Evolutionary conservation across 306 rosid genomes (phyloP).

Genomic region (Alnus rubra): DNA sequence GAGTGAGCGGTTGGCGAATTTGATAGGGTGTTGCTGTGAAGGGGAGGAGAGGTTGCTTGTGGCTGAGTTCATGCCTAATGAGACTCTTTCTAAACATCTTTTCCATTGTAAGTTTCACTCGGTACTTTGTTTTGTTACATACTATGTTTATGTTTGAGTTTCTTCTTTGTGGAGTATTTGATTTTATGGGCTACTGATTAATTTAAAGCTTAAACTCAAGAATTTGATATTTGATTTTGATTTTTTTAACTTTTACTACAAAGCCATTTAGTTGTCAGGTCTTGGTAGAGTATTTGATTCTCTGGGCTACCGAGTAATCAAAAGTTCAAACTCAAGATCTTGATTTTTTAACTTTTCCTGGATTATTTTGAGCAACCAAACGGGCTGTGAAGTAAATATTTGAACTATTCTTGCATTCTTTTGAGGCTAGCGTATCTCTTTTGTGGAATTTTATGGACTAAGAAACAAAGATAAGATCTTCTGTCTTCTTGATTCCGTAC

Average conservation of each 20-base stretch:
- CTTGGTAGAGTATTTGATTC: background rate
- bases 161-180: background rate
- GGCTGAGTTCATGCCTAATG: slow-evolving; percentile 96
- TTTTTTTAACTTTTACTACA: too few species aligned
- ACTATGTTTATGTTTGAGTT: background rate
- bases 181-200: background rate
- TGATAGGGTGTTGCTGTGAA: slow-evolving; percentile 90
- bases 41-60: slow-evolving; percentile 92
- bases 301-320: background rate
- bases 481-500: slow-evolving; percentile 11
- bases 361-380: slow-evolving; percentile 3
- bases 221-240: too few species aligned
- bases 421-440: background rate
- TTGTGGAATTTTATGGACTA: background rate
- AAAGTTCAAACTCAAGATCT: background rate
- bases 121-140: background rate
- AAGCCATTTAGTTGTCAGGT: too few species aligned
- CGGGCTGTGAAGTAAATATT: background rate
- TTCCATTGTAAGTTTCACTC: slow-evolving; percentile 68
- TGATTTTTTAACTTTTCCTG: background rate
- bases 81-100: slow-evolving; percentile 94
- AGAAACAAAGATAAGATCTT: slow-evolving; percentile 6
- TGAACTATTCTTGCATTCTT: background rate
- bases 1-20: slow-evolving; percentile 76
- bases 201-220: too few species aligned